A percentile compares a stretch with the other conserved stretches of the same genome.
Evolutionary conservation across 139 green algal species (phyloP).

Genomic region (Penium margaritaceum): DNA sequence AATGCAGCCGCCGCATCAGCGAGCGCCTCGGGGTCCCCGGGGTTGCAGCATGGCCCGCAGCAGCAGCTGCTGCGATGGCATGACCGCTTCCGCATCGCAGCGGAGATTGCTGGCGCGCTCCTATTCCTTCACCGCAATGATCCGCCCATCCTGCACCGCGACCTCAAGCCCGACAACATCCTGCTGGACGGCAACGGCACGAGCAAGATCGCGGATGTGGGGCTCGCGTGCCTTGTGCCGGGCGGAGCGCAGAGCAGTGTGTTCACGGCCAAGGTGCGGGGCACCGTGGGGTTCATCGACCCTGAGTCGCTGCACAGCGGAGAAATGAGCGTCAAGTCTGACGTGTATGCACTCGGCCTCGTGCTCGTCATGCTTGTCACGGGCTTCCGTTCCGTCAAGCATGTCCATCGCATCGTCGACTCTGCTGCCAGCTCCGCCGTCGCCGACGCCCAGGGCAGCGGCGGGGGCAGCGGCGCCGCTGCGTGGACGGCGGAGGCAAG

Average conservation of each 20-base stretch:
- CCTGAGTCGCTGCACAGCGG: not conserved
- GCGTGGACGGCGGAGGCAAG: too few relatives aligned
- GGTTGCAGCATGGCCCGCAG: too few relatives aligned
- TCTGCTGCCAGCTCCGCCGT: not conserved
- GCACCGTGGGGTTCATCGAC: conserved; percentile 3
- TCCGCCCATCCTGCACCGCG: not conserved
- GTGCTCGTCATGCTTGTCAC: conserved; percentile 8
- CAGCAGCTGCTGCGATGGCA: conserved; percentile 32
- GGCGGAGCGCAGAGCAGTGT: not conserved
- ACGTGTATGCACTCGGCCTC: not conserved
- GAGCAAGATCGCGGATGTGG: conserved; percentile 12
- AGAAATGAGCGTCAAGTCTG: not conserved
- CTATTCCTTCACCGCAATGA: conserved; percentile 12
- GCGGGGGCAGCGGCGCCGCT: not conserved
- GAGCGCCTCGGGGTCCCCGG: too few relatives aligned
- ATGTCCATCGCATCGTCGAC: not conserved
- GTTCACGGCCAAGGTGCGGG: not conserved
- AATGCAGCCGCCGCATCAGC: too few relatives aligned
- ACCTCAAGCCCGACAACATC: conserved; percentile 22
- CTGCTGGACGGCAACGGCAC: conserved; percentile 8
- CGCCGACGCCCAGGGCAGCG: not conserved
- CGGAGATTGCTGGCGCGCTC: conserved; percentile 3
- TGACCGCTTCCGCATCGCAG: conserved; percentile 6
- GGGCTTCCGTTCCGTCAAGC: not conserved
- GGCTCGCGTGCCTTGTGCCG: conserved; percentile 5